A percentile compares a stretch with the other conserved stretches of the same genome.
Conservation (phyloP, 2,329 filamentous ascomycete species). For the Endoconidiophora polonica region DNA sequence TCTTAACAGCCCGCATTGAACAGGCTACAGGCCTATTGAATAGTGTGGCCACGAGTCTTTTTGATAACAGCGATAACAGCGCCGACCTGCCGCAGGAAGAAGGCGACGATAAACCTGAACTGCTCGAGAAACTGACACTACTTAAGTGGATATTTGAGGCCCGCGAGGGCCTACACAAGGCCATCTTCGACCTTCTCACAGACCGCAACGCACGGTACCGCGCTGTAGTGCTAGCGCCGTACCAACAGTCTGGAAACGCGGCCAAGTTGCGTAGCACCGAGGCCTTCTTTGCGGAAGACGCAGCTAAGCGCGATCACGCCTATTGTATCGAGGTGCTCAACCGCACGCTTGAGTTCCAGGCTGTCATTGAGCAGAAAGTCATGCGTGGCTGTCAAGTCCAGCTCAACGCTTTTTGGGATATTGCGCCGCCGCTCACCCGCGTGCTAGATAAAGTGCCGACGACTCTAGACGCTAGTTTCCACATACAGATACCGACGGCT, state of each 20-base stretch:
- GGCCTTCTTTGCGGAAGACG: constrained; percentile 69
- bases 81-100: constrained; percentile 81
- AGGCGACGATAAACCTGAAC: constrained; percentile 84
- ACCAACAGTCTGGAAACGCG: constrained; percentile 54
- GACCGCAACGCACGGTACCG: constrained; percentile 79
- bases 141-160: constrained; percentile 96
- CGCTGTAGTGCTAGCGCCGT: constrained; percentile 67
- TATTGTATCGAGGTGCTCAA: constrained; percentile 57
- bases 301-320: constrained; percentile 49
- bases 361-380: constrained; percentile 70
- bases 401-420: constrained; percentile 93
- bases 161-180: constrained; percentile 71
- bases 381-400: constrained; percentile 79
- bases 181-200: constrained; percentile 68
- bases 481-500: constrained; percentile 57
- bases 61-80: constrained; percentile 36
- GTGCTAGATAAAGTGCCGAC: constrained; percentile 66
- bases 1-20: constrained; percentile 59
- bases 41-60: constrained; percentile 6
- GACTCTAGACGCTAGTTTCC: constrained; percentile 36
- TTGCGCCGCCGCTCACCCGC: constrained; percentile 64
- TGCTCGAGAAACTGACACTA: constrained; percentile 84
- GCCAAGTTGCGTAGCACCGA: constrained; percentile 67
- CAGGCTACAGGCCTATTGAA: constrained; percentile 52
- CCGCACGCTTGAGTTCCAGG: constrained; percentile 60